phyloP scores from a whole-genome alignment of 805 yeast genomes.

The Lachancea nothofagi region DNA sequence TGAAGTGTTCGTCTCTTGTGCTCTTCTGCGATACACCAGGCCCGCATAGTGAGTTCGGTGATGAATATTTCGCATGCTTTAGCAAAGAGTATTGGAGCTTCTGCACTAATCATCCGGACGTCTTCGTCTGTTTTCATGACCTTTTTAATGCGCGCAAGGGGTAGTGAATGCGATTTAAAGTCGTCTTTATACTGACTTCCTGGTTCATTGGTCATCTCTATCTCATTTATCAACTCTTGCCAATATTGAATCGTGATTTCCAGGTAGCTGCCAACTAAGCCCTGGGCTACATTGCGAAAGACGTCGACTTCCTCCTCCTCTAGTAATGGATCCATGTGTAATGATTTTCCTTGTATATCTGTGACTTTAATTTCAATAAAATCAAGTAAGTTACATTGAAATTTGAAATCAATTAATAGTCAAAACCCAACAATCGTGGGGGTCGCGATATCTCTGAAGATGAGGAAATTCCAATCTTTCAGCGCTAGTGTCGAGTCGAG shows the following conservation, averaged over 20 bases:
- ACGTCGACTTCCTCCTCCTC: slow-evolving; percentile 45
- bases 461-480: slow-evolving; percentile 28
- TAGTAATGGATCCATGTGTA: slow-evolving; percentile 9
- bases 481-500: slow-evolving; percentile 24
- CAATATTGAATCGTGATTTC: slow-evolving; percentile 93
- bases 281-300: slow-evolving; percentile 89
- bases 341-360: too few species aligned
- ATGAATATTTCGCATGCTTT: slow-evolving; percentile 97
- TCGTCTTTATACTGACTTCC: slow-evolving; percentile 61
- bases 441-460: too few species aligned
- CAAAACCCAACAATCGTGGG: too few species aligned
- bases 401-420: too few species aligned
- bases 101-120: slow-evolving; percentile 96
- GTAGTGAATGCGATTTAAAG: slow-evolving; percentile 90
- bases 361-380: too few species aligned
- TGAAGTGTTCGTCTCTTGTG: slow-evolving; percentile 92
- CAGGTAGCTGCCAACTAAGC: slow-evolving; percentile 72
- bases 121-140: slow-evolving; percentile 98
- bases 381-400: too few species aligned
- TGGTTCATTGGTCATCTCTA: slow-evolving; percentile 52
- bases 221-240: slow-evolving; percentile 91
- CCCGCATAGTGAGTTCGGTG: slow-evolving; percentile 95
- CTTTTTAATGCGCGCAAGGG: slow-evolving; percentile 91
- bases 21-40: slow-evolving; percentile 98
- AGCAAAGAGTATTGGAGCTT: slow-evolving; percentile 95